Evolutionary conservation across 1,139 yeast genomes (phyloP).

Genomic region (Debaryomyces fabryi): DNA sequence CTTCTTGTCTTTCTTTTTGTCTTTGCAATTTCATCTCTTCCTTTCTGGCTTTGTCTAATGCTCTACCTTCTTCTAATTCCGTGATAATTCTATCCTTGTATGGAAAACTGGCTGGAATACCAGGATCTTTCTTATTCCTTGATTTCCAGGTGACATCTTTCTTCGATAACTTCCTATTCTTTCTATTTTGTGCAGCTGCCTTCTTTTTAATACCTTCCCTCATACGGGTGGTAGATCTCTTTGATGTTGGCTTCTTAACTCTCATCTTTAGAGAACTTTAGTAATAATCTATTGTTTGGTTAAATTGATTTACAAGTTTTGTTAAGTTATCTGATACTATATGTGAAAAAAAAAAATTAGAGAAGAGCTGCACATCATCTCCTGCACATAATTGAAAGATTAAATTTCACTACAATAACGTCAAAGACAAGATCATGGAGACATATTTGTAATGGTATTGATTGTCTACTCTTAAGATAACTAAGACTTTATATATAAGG

Average conservation of each 20-base stretch:
- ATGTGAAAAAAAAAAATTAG: constrained; percentile 1
- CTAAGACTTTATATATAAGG: background rate
- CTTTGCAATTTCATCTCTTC: constrained; percentile 49
- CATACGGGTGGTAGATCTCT: constrained; percentile 88
- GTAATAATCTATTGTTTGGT: background rate
- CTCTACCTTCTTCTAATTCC: constrained; percentile 77
- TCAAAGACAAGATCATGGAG: background rate
- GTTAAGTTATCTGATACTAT: background rate
- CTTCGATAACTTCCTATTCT: constrained; percentile 78
- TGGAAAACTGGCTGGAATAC: constrained; percentile 94
- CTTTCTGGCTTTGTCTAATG: constrained; percentile 62
- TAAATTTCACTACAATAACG: background rate
- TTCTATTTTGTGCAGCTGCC: constrained; percentile 88
- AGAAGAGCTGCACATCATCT: constrained; percentile 3
- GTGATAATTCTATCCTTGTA: constrained; percentile 81
- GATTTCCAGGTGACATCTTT: constrained; percentile 95
- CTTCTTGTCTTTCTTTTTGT: constrained; percentile 52
- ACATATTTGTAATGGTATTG: background rate
- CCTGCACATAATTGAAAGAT: constrained; percentile 1
- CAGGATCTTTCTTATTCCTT: constrained; percentile 79
- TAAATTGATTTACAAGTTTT: background rate
- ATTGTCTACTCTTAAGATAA: background rate
- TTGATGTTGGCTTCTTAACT: constrained; percentile 72
- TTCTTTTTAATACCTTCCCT: constrained; percentile 95
- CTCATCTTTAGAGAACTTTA: constrained; percentile 31